Base-by-base conservation (phyloP, 352 stramenopile species). In the Pythium chondricola region DNA sequence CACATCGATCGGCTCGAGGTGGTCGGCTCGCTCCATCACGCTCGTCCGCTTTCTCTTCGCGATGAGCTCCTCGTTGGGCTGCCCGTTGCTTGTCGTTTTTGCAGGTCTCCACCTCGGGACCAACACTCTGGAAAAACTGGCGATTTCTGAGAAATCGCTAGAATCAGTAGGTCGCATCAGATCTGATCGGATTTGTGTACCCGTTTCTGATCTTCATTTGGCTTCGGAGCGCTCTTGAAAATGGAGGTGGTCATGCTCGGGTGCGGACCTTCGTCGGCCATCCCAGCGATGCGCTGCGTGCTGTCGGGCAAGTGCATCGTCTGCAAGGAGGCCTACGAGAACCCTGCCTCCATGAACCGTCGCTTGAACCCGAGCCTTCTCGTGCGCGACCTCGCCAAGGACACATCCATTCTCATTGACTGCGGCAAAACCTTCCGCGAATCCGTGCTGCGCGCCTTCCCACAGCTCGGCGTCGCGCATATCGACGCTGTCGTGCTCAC, bases 351-450 rank as follows among this genome's bases (percentile, higher is more conserved):
- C 17, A 83, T 74, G 44, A 93, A 93, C 56, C 80, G 79, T 27
- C 80, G 83, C 18, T 51, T 86, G 29, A 93, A 92, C 40, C 83
- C 83, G 37, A 88, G 75, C 54, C 51, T 93, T 44, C 71, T 93
- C 26, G 69, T 93, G 30, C 78, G 74, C 24, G 68, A 83, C 57
- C 43, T 71, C 11, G 51, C 43, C 8, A 48, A 18, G 3, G 42
- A 65, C 43, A 52, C 48, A 17, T 87, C 89, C 48, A 65, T 94
- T 17, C 74, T 93, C 37, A 76, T 95, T 29, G 85, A 95, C 61
- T 91, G 77, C 56, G 85, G 85, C 48, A 95, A 95, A 53, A 95
- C 85, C 17, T 95, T 95, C 56, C 75, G 81, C n/a, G 75, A 93
- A 47, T 57, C 72, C 7, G 69, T 83, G 33, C 61, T 93, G 35